Evolutionary conservation across 2,329 filamentous ascomycete genomes (phyloP).

Genomic region (Botryosphaeria agaves): DNA sequence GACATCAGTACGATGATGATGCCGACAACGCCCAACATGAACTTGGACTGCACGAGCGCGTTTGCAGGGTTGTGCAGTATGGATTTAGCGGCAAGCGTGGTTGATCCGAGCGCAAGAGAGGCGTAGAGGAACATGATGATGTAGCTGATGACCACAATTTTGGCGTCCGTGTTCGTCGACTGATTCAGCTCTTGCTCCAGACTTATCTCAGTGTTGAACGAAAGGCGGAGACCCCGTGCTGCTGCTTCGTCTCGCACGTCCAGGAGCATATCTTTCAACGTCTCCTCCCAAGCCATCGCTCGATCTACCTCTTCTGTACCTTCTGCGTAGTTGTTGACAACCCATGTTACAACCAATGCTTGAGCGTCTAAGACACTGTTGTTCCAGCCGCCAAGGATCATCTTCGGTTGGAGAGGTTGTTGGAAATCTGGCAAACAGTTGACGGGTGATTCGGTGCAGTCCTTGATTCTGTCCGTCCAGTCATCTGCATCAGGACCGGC

Average conservation of each 20-base stretch:
- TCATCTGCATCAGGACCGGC: conserved; percentile 40
- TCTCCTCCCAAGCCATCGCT: conserved; percentile 81
- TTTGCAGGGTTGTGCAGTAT: conserved; percentile 68
- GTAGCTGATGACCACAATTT: conserved; percentile 92
- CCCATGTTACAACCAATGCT: conserved; percentile 85
- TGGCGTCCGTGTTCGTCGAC: conserved; percentile 94
- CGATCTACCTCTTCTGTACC: conserved; percentile 50
- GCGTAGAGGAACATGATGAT: conserved; percentile 98
- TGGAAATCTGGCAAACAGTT: conserved; percentile 75
- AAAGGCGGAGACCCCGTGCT: conserved; percentile 64
- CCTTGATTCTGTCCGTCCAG: conserved; percentile 56
- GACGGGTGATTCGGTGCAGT: conserved; percentile 66
- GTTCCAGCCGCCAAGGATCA: conserved; percentile 71
- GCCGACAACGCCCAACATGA: conserved; percentile 82
- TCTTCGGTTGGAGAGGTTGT: conserved; percentile 70
- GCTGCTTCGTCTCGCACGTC: conserved; percentile 66
- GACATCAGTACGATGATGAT: conserved; percentile 97
- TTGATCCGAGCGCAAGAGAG: conserved; percentile 79
- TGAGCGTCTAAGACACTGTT: conserved; percentile 50
- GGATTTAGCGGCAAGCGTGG: conserved; percentile 59
- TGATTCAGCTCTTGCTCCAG: conserved; percentile 94
- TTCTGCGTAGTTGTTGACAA: conserved; percentile 72
- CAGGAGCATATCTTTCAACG: conserved; percentile 55
- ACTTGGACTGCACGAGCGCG: conserved; percentile 87
- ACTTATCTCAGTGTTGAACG: conserved; percentile 90